Percentiles rank a stretch among this genome's conserved stretches.
Conservation (phyloP, 139 green algal species). For the Eudorina sp. region DNA sequence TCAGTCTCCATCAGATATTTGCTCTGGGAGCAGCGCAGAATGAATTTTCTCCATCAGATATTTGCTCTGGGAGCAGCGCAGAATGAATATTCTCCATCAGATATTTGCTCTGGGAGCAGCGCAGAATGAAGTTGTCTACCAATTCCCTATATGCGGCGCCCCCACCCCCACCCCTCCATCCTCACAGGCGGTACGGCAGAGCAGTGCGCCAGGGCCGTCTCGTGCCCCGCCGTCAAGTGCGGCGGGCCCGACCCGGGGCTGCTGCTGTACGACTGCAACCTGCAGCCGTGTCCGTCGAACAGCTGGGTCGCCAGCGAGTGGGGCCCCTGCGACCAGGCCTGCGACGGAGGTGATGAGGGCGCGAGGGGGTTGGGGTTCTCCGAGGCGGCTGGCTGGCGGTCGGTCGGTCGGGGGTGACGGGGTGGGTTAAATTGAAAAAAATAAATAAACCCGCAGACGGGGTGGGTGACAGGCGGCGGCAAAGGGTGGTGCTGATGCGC, state of each 20-base stretch:
- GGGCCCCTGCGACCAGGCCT: background rate
- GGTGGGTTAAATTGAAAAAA: too few species aligned
- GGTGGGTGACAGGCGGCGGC: background rate
- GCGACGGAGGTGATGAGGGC: background rate
- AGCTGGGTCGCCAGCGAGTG: background rate
- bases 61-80: too few species aligned
- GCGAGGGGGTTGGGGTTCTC: background rate
- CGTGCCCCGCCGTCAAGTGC: background rate
- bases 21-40: too few species aligned
- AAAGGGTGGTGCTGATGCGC: background rate
- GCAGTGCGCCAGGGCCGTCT: background rate
- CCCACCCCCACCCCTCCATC: too few species aligned
- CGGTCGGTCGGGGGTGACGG: too few species aligned
- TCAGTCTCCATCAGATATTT: too few species aligned
- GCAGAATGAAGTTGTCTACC: too few species aligned
- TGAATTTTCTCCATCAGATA: too few species aligned
- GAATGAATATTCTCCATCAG: too few species aligned
- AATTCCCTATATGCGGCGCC: too few species aligned
- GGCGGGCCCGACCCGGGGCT: background rate
- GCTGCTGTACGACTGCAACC: slow-evolving; percentile 26
- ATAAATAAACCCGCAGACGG: background rate
- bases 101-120: too few species aligned
- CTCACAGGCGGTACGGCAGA: background rate
- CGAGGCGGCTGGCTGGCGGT: too few species aligned
- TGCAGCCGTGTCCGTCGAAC: slow-evolving; percentile 31